These are phyloP conservation scores for Caryopteris hybrid DNA, from an alignment of 305 asterid genomes.

Conservation along the genomic window DNA sequence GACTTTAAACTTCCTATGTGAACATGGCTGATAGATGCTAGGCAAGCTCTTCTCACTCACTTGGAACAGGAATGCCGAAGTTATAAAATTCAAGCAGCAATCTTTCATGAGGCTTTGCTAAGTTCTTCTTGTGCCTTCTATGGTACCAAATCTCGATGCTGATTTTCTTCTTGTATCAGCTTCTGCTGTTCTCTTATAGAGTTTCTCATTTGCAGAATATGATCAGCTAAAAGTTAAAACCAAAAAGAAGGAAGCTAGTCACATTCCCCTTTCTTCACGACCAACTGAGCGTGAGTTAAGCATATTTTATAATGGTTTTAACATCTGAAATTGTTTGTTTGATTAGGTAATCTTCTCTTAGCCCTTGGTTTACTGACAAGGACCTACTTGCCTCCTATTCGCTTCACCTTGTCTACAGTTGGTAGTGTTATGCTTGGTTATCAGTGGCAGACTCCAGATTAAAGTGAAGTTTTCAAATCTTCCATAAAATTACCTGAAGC, in stretches of 20 bases:
- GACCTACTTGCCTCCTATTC: not conserved
- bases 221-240: slow-evolving; percentile 24
- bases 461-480: not conserved
- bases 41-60: slow-evolving; percentile 62
- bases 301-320: not conserved
- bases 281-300: slow-evolving; percentile 84
- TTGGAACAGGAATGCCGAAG: slow-evolving; percentile 68
- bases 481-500: not conserved
- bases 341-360: not conserved
- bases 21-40: slow-evolving; percentile 48
- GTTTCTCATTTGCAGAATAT: slow-evolving; percentile 46
- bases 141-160: slow-evolving; percentile 27
- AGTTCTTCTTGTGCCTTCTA: slow-evolving; percentile 32
- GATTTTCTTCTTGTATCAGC: slow-evolving; percentile 15
- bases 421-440: not conserved
- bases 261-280: slow-evolving; percentile 62
- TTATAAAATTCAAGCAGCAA: slow-evolving; percentile 72
- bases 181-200: slow-evolving; percentile 25
- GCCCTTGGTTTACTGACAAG: not conserved
- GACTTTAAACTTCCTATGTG: slow-evolving; percentile 16
- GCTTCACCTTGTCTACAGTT: not conserved
- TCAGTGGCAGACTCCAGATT: not conserved
- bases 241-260: slow-evolving; percentile 60
- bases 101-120: slow-evolving; percentile 67
- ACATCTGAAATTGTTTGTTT: not conserved